Percentiles rank a stretch among this genome's conserved stretches.
phyloP scores from a whole-genome alignment of 495 filamentous ascomycete genomes.

The Neurospora tetrasperma region DNA sequence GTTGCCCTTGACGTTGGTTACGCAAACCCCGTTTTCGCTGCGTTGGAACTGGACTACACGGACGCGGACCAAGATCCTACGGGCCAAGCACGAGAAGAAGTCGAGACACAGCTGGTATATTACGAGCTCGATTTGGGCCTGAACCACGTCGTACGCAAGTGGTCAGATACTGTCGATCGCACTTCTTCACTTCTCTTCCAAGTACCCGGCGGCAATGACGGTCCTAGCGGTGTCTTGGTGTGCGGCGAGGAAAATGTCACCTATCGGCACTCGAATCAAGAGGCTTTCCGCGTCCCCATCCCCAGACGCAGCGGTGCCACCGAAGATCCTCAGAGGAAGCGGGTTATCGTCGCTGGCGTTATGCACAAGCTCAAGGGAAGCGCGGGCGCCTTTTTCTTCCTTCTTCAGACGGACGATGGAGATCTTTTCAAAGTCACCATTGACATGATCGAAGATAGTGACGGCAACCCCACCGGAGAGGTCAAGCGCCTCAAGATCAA shows the following conservation, averaged over 20 bases:
- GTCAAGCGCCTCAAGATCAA: slow-evolving; percentile 83
- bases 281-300: slow-evolving; percentile 79
- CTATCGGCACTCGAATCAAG: slow-evolving; percentile 87
- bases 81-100: slow-evolving; percentile 67
- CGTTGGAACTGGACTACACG: slow-evolving; percentile 85
- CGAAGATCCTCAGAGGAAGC: slow-evolving; percentile 86
- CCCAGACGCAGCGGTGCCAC: slow-evolving; percentile 76
- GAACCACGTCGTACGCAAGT: slow-evolving; percentile 94
- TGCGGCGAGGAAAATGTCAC: slow-evolving; percentile 92
- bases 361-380: slow-evolving; percentile 94
- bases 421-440: slow-evolving; percentile 95
- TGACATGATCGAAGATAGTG: slow-evolving; percentile 76
- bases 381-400: slow-evolving; percentile 81
- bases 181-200: slow-evolving; percentile 87
- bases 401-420: slow-evolving; percentile 90
- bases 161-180: slow-evolving; percentile 87
- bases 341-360: slow-evolving; percentile 74
- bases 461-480: slow-evolving; percentile 66
- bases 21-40: slow-evolving; percentile 92
- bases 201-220: slow-evolving; percentile 87
- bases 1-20: slow-evolving; percentile 88
- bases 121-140: slow-evolving; percentile 95
- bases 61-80: slow-evolving; percentile 87
- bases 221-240: slow-evolving; percentile 88
- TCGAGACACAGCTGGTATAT: slow-evolving; percentile 87